phyloP scores from a whole-genome alignment of 257 asterid genomes.

The Penstemon newberryi region DNA sequence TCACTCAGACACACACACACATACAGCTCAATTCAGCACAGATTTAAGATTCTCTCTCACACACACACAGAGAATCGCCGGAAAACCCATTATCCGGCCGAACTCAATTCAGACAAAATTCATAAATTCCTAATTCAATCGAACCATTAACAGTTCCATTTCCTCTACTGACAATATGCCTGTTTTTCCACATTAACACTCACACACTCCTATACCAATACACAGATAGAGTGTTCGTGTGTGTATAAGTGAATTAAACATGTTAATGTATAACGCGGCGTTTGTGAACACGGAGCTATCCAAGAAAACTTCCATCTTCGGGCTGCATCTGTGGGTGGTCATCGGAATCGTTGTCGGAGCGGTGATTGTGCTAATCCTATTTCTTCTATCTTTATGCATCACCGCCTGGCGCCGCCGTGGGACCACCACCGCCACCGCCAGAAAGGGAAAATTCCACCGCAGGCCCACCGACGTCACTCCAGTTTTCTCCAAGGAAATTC shows the following conservation, averaged over 20 bases:
- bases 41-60: constrained; percentile 22
- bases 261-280: constrained; percentile 67
- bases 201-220: neutral
- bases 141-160: neutral
- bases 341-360: constrained; percentile 86
- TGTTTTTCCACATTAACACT: constrained; percentile 8
- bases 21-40: constrained; percentile 15
- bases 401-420: constrained; percentile 71
- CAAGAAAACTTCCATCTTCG: constrained; percentile 75
- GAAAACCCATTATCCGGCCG: constrained; percentile 21
- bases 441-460: constrained; percentile 32
- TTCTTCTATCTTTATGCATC: constrained; percentile 75
- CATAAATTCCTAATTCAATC: constrained; percentile 20
- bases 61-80: constrained; percentile 20
- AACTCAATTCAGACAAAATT: neutral
- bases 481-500: constrained; percentile 72
- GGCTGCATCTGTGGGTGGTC: constrained; percentile 79
- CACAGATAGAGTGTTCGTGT: neutral
- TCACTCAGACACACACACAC: constrained; percentile 8
- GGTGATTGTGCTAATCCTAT: constrained; percentile 69
- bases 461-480: constrained; percentile 52
- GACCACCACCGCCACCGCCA: constrained; percentile 5
- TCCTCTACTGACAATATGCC: constrained; percentile 31
- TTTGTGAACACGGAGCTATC: constrained; percentile 68
- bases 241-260: constrained; percentile 30